Evolutionary conservation across 208 protist genomes (phyloP).

Genomic region (Trypanosoma mega): DNA sequence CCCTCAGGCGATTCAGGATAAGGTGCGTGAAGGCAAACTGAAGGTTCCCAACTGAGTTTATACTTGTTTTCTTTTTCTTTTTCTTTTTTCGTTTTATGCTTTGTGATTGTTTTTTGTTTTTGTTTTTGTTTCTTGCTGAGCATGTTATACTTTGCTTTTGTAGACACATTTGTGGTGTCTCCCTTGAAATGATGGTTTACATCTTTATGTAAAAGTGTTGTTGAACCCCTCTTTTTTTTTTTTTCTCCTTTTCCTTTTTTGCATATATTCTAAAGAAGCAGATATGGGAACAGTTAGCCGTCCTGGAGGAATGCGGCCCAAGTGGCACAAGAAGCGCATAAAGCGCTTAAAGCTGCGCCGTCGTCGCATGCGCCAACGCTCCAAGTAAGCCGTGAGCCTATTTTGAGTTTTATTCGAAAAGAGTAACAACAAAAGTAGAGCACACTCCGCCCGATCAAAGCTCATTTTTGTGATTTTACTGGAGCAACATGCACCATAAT

Average conservation of each 20-base stretch:
- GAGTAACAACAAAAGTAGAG: too few species aligned
- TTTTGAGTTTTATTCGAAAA: too few species aligned
- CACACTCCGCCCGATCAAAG: too few species aligned
- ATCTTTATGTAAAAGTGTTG: too few species aligned
- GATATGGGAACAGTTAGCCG: constrained; percentile 84
- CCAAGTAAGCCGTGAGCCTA: constrained; percentile 60
- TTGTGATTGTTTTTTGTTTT: constrained; percentile 12
- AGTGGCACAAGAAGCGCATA: constrained; percentile 93
- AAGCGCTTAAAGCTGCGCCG: constrained; percentile 88
- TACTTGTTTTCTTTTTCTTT: constrained; percentile 4
- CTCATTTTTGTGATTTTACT: not conserved
- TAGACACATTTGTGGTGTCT: too few species aligned
- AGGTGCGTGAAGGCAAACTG: constrained; percentile 93
- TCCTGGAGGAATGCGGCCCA: constrained; percentile 87
- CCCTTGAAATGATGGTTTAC: too few species aligned
- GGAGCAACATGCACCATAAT: not conserved
- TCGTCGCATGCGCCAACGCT: constrained; percentile 87
- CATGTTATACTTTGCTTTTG: too few species aligned
- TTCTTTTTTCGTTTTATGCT: constrained; percentile 14
- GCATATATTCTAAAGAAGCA: constrained; percentile 18
- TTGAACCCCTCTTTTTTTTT: too few species aligned
- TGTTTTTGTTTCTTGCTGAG: constrained; percentile 7
- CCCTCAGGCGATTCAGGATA: constrained; percentile 92
- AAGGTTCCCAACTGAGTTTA: constrained; percentile 65
- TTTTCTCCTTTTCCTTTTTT: constrained; percentile 15